phyloP scores from a whole-genome alignment of 495 filamentous ascomycete species.

The Hypoxylon fragiforme region DNA sequence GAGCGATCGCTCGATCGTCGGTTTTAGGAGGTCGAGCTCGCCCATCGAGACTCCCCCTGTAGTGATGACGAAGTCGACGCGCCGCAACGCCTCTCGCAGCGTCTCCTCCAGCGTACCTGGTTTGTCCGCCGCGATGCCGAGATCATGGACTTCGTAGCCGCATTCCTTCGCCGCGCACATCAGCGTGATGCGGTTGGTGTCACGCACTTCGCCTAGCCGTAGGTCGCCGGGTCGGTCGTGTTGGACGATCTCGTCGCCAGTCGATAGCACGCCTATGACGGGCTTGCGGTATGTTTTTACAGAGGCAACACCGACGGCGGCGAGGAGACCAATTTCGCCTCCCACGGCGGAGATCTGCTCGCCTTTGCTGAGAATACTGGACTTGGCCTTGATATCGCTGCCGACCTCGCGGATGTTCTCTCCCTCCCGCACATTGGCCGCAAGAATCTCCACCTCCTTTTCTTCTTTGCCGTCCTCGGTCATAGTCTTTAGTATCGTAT shows the following conservation, averaged over 20 bases:
- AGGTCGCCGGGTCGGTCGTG: slow-evolving; percentile 67
- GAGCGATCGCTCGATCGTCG: slow-evolving; percentile 87
- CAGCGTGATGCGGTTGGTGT: slow-evolving; percentile 88
- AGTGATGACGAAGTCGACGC: slow-evolving; percentile 83
- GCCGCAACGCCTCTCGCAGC: slow-evolving; percentile 71
- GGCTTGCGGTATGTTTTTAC: slow-evolving; percentile 79
- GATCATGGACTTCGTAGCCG: slow-evolving; percentile 78
- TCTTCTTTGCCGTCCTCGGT: slow-evolving; percentile 85
- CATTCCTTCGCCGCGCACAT: slow-evolving; percentile 73
- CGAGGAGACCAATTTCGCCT: slow-evolving; percentile 87
- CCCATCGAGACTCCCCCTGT: slow-evolving; percentile 98
- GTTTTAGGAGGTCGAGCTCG: slow-evolving; percentile 95
- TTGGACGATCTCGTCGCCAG: slow-evolving; percentile 89
- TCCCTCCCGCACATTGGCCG: slow-evolving; percentile 69
- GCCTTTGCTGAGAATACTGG: slow-evolving; percentile 71
- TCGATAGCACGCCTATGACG: slow-evolving; percentile 84
- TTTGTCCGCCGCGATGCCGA: slow-evolving; percentile 86
- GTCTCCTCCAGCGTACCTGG: slow-evolving; percentile 73
- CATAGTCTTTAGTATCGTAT: slow-evolving; percentile 71
- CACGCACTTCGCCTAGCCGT: slow-evolving; percentile 80
- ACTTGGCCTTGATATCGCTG: slow-evolving; percentile 75
- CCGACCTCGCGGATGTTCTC: slow-evolving; percentile 93
- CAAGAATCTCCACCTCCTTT: slow-evolving; percentile 80
- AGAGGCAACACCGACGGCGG: slow-evolving; percentile 74
- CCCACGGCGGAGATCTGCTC: slow-evolving; percentile 80